Percentiles rank a stretch among this genome's conserved stretches.
Conservation (phyloP, 75 land plant species). For the Ceratopteris richardii region DNA sequence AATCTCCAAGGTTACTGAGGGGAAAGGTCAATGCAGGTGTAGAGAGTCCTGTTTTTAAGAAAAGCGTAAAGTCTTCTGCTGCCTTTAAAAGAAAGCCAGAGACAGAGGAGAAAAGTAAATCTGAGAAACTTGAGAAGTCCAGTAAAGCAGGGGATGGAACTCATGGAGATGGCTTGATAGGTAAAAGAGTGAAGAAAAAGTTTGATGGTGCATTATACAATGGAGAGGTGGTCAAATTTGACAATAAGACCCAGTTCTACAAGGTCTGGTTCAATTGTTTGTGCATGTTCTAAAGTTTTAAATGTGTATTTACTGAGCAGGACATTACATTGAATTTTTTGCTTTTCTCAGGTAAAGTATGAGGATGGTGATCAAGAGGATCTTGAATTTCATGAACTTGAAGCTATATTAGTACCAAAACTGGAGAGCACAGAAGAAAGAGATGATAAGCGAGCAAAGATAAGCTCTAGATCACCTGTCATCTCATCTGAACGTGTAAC, state of each 20-base stretch:
- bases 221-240: constrained; percentile 17
- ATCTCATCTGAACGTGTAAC: neutral
- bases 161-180: no score
- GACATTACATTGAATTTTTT: no score
- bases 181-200: constrained; percentile 15
- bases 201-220: constrained; percentile 19
- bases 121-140: neutral
- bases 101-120: neutral
- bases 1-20: no score
- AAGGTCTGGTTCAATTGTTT: constrained; percentile 23
- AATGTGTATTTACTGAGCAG: no score
- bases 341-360: constrained; percentile 35
- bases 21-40: neutral
- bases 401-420: constrained; percentile 38
- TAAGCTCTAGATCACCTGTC: neutral
- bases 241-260: constrained; percentile 23
- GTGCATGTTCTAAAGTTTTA: no score
- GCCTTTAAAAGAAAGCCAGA: constrained; percentile 6
- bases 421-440: neutral
- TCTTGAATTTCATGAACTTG: constrained; percentile 61
- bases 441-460: neutral
- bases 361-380: constrained; percentile 90
- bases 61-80: neutral
- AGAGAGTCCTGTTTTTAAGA: neutral
- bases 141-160: neutral